These are phyloP conservation scores for Lanmaoa rubissima DNA, from an alignment of 768 basidiomycete genomes.

Conservation along the genomic window DNA sequence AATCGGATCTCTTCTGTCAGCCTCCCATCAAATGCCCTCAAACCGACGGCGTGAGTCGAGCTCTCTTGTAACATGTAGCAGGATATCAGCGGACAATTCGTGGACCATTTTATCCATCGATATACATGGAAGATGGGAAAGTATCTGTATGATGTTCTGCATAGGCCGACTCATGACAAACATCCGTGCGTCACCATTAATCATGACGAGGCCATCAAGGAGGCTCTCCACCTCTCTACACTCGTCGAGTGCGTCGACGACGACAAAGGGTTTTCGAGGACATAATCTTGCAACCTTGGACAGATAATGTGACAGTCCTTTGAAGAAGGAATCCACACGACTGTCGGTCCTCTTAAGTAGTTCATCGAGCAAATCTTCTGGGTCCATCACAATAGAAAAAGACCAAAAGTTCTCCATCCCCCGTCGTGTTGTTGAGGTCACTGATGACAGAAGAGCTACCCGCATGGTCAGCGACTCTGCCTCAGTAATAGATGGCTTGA, in stretches of 20 bases:
- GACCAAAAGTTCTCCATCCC: neutral
- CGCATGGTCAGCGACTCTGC: neutral
- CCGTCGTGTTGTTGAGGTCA: neutral
- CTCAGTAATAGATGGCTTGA: too few relatives aligned
- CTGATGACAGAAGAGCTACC: neutral
- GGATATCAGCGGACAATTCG: constrained; percentile 10
- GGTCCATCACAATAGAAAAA: constrained; percentile 22
- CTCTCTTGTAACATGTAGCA: constrained; percentile 5
- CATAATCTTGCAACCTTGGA: neutral
- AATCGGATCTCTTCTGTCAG: constrained; percentile 10
- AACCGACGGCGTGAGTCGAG: constrained; percentile 4
- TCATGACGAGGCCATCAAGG: constrained; percentile 5
- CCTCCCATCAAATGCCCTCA: neutral
- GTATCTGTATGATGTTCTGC: neutral
- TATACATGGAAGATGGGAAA: constrained; percentile 5
- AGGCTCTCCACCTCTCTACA: constrained; percentile 13
- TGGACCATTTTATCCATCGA: constrained; percentile 6
- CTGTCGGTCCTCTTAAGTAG: constrained; percentile 3
- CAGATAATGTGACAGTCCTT: neutral
- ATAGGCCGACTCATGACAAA: constrained; percentile 12
- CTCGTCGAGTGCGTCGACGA: constrained; percentile 26
- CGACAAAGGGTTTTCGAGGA: constrained; percentile 3
- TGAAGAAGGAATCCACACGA: neutral
- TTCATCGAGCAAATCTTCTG: neutral
- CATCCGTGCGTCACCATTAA: neutral